phyloP scores from a whole-genome alignment of 768 basidiomycete species.

The Pluteus cervinus region DNA sequence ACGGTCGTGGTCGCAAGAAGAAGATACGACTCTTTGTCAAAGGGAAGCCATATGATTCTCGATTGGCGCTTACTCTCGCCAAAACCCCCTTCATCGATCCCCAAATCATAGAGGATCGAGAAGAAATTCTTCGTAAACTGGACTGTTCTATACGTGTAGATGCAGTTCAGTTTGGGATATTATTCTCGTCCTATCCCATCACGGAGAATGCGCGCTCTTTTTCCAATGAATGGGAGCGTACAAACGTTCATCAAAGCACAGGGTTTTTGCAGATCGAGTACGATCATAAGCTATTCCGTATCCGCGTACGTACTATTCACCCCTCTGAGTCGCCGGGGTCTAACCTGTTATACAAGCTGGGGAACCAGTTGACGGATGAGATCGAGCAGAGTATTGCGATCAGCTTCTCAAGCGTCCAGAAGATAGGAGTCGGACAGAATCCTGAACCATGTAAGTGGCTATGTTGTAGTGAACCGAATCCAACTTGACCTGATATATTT shows the following conservation, averaged over 20 bases:
- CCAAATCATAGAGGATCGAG: conserved; percentile 43
- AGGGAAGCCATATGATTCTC: conserved; percentile 18
- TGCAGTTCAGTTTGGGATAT: conserved; percentile 62
- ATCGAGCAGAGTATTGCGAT: conserved; percentile 46
- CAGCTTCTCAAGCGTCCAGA: conserved; percentile 50
- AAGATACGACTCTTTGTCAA: conserved; percentile 22
- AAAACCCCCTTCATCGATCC: conserved; percentile 56
- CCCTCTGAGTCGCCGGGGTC: not conserved
- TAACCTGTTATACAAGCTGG: conserved; percentile 37
- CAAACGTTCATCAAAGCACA: conserved; percentile 37
- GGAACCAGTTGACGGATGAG: conserved; percentile 47
- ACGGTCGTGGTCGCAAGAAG: conserved; percentile 31
- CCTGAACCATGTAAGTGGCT: conserved; percentile 54
- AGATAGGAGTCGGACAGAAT: conserved; percentile 57
- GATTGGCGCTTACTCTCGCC: conserved; percentile 26
- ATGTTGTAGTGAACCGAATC: not conserved
- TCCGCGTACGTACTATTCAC: conserved; percentile 39
- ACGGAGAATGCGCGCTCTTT: conserved; percentile 41
- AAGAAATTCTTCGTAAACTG: conserved; percentile 35
- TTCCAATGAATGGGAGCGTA: conserved; percentile 65
- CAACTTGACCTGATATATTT: conserved; percentile 8
- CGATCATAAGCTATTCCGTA: conserved; percentile 58
- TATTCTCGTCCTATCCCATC: conserved; percentile 32
- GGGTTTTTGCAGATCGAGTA: conserved; percentile 61
- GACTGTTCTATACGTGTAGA: conserved; percentile 48